Evolutionary conservation across 371 early-diverging fungal species (phyloP), one percentile per base, ranked within the genome.

Genomic region (Rhizomucor miehei): DNA sequence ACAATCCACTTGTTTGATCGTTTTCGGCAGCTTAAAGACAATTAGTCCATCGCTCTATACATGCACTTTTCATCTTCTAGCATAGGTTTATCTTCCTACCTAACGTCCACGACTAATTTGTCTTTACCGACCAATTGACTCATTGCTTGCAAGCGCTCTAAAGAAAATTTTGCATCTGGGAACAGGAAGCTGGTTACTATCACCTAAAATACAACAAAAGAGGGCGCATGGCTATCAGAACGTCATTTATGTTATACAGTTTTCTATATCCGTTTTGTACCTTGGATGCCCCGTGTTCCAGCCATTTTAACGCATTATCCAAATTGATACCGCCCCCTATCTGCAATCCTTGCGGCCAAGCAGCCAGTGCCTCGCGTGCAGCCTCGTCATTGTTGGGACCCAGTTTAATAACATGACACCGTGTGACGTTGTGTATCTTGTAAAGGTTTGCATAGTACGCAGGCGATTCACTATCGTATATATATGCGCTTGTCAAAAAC

Each of bases 161-260:
- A 48, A 1, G 76, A 71, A 62, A 96, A 94, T 50, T 71, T 71
- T 3, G 82, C 92, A 37, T 83, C 67, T 0, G 93, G 93, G 59
- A 97, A 98, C 39, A 97, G 77, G 73, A 90, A 94, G 52, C 92
- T 92, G 5, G 99, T 97, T 5, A 98, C 93, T 65, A 97, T 97
- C 19, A 98, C 92, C 85, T 86, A n/a, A n/a, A n/a, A 55, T 14
- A 17, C 9, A 41, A 11, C 6, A 41, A n/a, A n/a, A n/a, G n/a
- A n/a, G n/a, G n/a, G n/a, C n/a, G n/a, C n/a, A n/a, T n/a, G n/a
- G n/a, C n/a, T n/a, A n/a, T n/a, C n/a, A n/a, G n/a, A n/a, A n/a
- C n/a, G n/a, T n/a, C n/a, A n/a, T n/a, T n/a, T n/a, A n/a, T n/a
- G n/a, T n/a, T n/a, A n/a, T n/a, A n/a, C n/a, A n/a, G n/a, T n/a